These are phyloP conservation scores for Candida cerambycidarum DNA, from an alignment of 805 yeast species.

Conservation along the genomic window DNA sequence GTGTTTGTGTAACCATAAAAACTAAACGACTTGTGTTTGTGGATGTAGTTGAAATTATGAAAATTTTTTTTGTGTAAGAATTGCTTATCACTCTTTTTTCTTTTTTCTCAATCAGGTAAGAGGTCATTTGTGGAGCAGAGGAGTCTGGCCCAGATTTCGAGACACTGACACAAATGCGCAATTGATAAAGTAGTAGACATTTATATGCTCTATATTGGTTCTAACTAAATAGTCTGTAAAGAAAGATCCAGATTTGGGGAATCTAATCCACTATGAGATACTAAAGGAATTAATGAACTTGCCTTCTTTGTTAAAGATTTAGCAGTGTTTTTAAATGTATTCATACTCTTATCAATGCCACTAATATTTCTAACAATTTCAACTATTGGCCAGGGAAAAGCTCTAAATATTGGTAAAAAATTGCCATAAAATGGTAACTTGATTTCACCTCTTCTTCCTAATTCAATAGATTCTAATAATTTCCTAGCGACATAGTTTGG, in stretches of 20 bases:
- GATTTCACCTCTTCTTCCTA: constrained; percentile 68
- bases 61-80: constrained; percentile 5
- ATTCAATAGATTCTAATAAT: constrained; percentile 54
- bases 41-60: too few species aligned
- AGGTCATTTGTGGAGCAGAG: constrained; percentile 1
- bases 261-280: not conserved
- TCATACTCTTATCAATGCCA: constrained; percentile 64
- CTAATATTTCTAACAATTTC: constrained; percentile 54
- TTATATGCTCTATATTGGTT: too few species aligned
- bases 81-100: not conserved
- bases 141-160: too few species aligned
- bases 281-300: constrained; percentile 8
- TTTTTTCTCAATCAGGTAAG: constrained; percentile 1
- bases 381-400: constrained; percentile 69
- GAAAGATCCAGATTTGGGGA: constrained; percentile 1
- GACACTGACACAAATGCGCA: too few species aligned
- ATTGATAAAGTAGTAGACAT: too few species aligned
- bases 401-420: constrained; percentile 67
- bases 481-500: constrained; percentile 63
- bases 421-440: constrained; percentile 76
- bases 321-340: constrained; percentile 19
- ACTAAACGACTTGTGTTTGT: too few species aligned
- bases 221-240: not conserved
- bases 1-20: too few species aligned
- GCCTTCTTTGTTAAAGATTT: constrained; percentile 7